Conservation (phyloP, 2,329 filamentous ascomycete genomes). For the Cucurbitaria berberidis region DNA sequence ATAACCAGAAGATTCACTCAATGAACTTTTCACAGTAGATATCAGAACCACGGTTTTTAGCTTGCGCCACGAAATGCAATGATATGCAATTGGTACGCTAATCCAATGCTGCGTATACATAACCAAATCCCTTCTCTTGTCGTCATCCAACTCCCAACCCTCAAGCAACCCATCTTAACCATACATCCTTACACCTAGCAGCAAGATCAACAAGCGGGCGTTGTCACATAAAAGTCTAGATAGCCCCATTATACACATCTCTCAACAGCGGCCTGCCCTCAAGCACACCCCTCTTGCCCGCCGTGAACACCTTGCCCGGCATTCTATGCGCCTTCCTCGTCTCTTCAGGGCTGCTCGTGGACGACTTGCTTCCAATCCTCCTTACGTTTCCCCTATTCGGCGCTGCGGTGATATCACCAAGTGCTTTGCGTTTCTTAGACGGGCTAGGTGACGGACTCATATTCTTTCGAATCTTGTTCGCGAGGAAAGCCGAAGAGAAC, state of each 20-base stretch:
- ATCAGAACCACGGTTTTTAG: too few species aligned
- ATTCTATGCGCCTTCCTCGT: constrained; percentile 51
- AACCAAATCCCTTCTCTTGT: not conserved
- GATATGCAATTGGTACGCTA: too few species aligned
- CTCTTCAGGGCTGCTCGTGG: constrained; percentile 30
- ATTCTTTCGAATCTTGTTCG: not conserved
- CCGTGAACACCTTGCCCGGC: constrained; percentile 67
- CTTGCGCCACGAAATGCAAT: too few species aligned
- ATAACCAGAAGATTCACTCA: too few species aligned
- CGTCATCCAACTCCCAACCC: not conserved
- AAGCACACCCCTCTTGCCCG: constrained; percentile 62
- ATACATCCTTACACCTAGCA: not conserved
- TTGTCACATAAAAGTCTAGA: not conserved
- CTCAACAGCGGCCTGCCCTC: constrained; percentile 72
- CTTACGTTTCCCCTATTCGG: constrained; percentile 17
- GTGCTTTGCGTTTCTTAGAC: constrained; percentile 40
- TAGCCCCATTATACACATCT: constrained; percentile 73
- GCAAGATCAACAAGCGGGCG: not conserved
- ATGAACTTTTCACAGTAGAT: too few species aligned
- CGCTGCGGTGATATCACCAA: constrained; percentile 30
- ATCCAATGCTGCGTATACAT: not conserved
- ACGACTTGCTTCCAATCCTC: constrained; percentile 26
- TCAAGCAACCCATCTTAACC: not conserved
- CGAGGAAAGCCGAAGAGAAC: not conserved
- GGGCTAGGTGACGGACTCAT: constrained; percentile 32